Evolutionary conservation across 2,329 filamentous ascomycete genomes (phyloP).

Genomic region (Dactylellina cionopaga): DNA sequence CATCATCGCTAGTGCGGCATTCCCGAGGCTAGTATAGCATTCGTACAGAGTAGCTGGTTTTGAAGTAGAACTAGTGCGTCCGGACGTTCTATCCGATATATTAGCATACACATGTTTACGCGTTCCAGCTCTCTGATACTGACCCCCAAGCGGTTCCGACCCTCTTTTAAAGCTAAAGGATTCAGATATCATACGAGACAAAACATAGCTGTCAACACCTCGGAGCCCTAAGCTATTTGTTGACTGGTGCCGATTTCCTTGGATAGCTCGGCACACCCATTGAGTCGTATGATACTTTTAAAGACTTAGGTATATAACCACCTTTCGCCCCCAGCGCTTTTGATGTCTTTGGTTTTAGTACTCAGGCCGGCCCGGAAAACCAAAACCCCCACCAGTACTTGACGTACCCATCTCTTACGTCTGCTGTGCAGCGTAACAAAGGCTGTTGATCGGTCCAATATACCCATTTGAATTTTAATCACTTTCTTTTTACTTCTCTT

Average conservation of each 20-base stretch:
- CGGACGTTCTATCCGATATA: background rate
- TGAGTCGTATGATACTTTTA: no score
- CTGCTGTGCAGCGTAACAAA: constrained; percentile 43
- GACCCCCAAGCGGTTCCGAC: constrained; percentile 13
- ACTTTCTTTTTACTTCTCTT: background rate
- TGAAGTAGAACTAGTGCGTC: background rate
- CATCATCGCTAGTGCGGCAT: no score
- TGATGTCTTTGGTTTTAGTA: no score
- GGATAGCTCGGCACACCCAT: no score
- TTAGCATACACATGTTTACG: background rate
- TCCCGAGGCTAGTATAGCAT: no score
- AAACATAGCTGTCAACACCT: constrained; percentile 3
- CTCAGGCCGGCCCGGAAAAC: constrained; percentile 24
- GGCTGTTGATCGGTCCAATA: constrained; percentile 38
- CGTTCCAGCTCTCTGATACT: constrained; percentile 35
- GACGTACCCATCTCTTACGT: constrained; percentile 38
- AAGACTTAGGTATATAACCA: constrained; percentile 15
- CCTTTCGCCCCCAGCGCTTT: background rate
- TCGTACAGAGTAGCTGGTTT: background rate
- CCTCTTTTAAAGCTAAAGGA: background rate
- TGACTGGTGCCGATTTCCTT: no score
- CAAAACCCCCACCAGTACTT: constrained; percentile 23
- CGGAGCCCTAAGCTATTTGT: background rate
- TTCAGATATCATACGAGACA: constrained; percentile 36
- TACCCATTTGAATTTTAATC: background rate